Evolutionary conservation across 495 filamentous ascomycete species (phyloP), one percentile per base, ranked within the genome.

Genomic region (Aspergillus panamensis): DNA sequence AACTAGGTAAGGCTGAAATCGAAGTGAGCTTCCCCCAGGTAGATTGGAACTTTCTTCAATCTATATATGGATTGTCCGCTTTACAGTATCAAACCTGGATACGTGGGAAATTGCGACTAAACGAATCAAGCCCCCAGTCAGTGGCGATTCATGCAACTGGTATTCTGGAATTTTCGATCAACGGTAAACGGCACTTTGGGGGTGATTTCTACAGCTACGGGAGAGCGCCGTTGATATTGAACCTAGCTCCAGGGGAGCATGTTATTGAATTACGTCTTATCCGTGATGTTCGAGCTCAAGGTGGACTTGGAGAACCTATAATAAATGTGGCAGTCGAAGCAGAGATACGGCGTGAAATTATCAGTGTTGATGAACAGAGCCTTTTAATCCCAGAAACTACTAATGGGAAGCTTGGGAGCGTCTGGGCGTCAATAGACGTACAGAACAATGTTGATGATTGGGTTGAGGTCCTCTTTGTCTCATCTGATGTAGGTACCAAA

Each of bases 51-150:
- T 75, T 70, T 25, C 65, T 84, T 51, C 75, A 80, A 55, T 71
- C 71, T 16, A 69, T 84, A 14, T 85, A 86, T 59, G 84, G 83
- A 37, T 86, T 83, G 84, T 68, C 82, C 21, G 81, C 77, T 14
- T 63, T 81, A 14, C 83, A 84, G 63, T 84, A 80, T 64, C 83
- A 84, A 62, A 80, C 80, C 12, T 86, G 82, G 83, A 74, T 75
- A 21, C 69, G 82, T 30, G 81, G 83, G 16, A 64, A 65, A n/a
- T 59, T 86, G 29, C 63, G 62, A 25, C 63, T 83, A 47, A 48
- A 57, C 39, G 59, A 40, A 21, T 43, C 55, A 29, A 53, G 51
- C 13, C 17, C 51, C 20, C 59, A 66, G 52, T 71, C 66, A 20
- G 56, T 83, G 45, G 64, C 73, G 3, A 51, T 84, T 3, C 71